Base-by-base conservation (phyloP, 805 yeast genomes). In the Wickerhamomyces chambardii region DNA sequence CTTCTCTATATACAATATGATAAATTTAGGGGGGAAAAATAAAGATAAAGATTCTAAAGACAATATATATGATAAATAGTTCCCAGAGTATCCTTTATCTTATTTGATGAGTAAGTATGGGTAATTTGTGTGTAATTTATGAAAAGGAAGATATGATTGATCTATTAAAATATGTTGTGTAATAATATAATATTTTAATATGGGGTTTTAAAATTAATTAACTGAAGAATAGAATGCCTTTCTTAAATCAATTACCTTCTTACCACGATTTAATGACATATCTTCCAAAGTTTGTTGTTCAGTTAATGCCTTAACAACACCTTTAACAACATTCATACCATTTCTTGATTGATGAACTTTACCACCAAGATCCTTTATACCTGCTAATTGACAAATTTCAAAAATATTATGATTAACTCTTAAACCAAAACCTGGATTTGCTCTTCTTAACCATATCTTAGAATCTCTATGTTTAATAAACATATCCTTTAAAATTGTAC, bases 331-430 rank as follows among this genome's bases (percentile, higher is more conserved):
- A 59, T 89, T 89, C 95, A 92, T 86, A 34, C 82, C 81, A 63
- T 90, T 92, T 68, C 97, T 76, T 27, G 95, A 84, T 51, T 87
- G 81, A 67, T 83, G 85, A 32, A 90, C 84, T 55, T 90, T 90
- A 5, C 94, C 96, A 49, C 87, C 75, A 50, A 92, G 65, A 61
- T 92, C 98, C 59, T 82, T 84, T 58, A 92, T 86, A 43, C 98
- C 98, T 2, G 89, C 95, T 39, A 87, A 78, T 55, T 82, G 84
- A 59, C 97, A 89, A 39, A 92, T 76, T 63, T 87, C 96, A 50
- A 80, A 86, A 43, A 92, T 78, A 57, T 81, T 75, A 45, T 84
- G 94, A 62, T 89, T 89, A 31, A 87, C 95, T 49, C 97, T 73
- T 40, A 92, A 70, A 16, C 98, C 98, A 43, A 82, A 82, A 50